phyloP scores from a whole-genome alignment of 2,329 filamentous ascomycete species.

The Colletotrichum tropicicola region DNA sequence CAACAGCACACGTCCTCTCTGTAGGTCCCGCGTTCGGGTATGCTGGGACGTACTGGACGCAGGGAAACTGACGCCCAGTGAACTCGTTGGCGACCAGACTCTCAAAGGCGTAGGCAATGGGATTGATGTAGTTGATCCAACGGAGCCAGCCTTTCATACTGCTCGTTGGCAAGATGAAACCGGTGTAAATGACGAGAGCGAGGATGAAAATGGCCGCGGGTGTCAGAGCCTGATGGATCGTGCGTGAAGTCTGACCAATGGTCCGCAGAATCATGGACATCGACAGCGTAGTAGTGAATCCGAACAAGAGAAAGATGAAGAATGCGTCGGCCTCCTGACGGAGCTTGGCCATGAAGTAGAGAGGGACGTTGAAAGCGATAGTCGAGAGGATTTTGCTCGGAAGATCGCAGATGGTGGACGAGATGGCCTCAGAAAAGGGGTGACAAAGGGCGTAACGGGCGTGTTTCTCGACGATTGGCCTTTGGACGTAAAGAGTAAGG shows the following conservation, averaged over 20 bases:
- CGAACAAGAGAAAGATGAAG: conserved; percentile 62
- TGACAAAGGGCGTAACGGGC: conserved; percentile 42
- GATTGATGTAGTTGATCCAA: conserved; percentile 81
- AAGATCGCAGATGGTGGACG: conserved; percentile 15
- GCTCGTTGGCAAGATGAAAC: conserved; percentile 55
- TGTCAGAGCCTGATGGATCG: conserved; percentile 60
- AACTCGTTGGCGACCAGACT: conserved; percentile 78
- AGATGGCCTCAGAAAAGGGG: conserved; percentile 33
- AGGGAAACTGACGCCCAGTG: conserved; percentile 42
- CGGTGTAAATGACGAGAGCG: conserved; percentile 63
- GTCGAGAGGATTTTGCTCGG: conserved; percentile 52
- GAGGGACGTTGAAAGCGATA: conserved; percentile 66
- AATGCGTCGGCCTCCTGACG: conserved; percentile 62
- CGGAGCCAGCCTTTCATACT: conserved; percentile 66
- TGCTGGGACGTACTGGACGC: conserved; percentile 42
- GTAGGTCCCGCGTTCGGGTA: conserved; percentile 24
- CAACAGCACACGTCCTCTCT: conserved; percentile 50
- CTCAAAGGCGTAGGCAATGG: conserved; percentile 79
- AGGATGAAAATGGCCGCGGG: conserved; percentile 61
- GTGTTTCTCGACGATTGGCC: conserved; percentile 39
- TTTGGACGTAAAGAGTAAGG: conserved; percentile 33
- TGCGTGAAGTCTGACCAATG: conserved; percentile 57
- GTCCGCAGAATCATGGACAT: conserved; percentile 63
- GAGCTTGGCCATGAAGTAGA: conserved; percentile 74
- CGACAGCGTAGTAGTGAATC: conserved; percentile 54